Percentiles rank a stretch among this genome's conserved stretches.
Conservation (phyloP, 2,329 filamentous ascomycete species). For the Aspergillus terreus region DNA sequence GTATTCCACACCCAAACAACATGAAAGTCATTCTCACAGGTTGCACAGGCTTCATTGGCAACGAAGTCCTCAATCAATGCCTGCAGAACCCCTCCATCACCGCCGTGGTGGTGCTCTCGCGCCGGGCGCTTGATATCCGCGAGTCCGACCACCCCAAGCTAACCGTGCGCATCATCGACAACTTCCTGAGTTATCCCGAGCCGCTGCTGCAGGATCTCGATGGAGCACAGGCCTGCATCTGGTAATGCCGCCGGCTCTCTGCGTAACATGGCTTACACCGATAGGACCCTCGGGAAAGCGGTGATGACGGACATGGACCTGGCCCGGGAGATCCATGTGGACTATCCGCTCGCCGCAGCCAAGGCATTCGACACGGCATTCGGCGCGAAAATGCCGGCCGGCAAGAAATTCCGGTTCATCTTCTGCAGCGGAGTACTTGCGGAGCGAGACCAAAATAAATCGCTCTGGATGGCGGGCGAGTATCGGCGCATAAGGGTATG, state of each 20-base stretch:
- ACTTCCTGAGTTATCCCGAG: constrained; percentile 53
- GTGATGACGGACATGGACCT: neutral
- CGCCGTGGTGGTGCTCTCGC: constrained; percentile 50
- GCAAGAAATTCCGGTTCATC: constrained; percentile 40
- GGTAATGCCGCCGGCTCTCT: neutral
- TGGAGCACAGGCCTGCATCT: neutral
- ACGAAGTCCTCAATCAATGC: constrained; percentile 51
- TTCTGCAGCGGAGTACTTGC: constrained; percentile 37
- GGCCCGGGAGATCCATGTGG: neutral
- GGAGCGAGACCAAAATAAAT: constrained; percentile 37
- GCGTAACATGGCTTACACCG: neutral
- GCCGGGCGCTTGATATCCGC: constrained; percentile 42
- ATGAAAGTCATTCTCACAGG: constrained; percentile 62
- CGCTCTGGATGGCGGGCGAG: constrained; percentile 34
- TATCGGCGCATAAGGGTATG: constrained; percentile 25
- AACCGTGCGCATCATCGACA: constrained; percentile 48
- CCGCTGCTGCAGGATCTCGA: neutral
- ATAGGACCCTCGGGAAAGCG: neutral
- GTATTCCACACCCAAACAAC: neutral
- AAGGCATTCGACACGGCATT: neutral
- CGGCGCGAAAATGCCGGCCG: neutral
- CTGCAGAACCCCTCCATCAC: constrained; percentile 50
- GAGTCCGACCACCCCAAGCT: constrained; percentile 44
- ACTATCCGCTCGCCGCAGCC: neutral
- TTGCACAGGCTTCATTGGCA: constrained; percentile 56